These are phyloP conservation scores for Loxodes magnus DNA, from an alignment of 73 alveolate genomes.

Conservation along the genomic window DNA sequence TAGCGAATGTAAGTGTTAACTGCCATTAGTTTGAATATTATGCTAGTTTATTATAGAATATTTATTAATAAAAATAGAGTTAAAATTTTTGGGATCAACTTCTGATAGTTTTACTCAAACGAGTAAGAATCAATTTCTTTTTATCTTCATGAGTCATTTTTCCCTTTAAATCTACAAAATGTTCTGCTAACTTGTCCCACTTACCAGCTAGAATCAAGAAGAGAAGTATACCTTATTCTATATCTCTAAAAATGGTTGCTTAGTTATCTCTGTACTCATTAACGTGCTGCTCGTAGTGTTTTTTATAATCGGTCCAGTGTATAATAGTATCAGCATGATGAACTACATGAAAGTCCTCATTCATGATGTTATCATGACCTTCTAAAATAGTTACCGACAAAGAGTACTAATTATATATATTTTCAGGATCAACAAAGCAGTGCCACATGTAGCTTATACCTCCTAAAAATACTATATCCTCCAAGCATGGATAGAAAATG, in stretches of 20 bases:
- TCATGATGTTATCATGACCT: neutral
- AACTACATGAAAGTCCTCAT: conserved; percentile 12
- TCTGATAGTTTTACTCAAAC: too few species aligned
- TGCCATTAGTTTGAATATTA: too few species aligned
- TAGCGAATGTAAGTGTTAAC: too few species aligned
- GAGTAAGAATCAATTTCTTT: conserved; percentile 1
- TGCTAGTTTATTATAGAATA: too few species aligned
- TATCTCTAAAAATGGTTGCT: conserved; percentile 6
- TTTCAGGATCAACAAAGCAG: conserved; percentile 9
- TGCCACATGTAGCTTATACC: conserved; percentile 11
- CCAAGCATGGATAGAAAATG: conserved; percentile 8
- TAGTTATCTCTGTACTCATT: neutral
- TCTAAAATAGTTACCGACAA: neutral
- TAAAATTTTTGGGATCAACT: too few species aligned
- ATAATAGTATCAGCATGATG: conserved; percentile 7
- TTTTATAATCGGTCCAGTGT: conserved; percentile 1
- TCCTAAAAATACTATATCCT: conserved; percentile 1
- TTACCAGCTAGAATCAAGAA: conserved; percentile 7
- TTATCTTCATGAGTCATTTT: conserved; percentile 7
- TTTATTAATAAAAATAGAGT: too few species aligned
- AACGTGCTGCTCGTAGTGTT: conserved; percentile 3
- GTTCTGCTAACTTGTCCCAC: too few species aligned
- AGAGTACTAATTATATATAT: neutral
- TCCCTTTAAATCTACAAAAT: too few species aligned
- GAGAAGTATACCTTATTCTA: conserved; percentile 2